These are phyloP conservation scores for Polyporus tsugae DNA, from an alignment of 1,284 basidiomycete species.

Conservation along the genomic window DNA sequence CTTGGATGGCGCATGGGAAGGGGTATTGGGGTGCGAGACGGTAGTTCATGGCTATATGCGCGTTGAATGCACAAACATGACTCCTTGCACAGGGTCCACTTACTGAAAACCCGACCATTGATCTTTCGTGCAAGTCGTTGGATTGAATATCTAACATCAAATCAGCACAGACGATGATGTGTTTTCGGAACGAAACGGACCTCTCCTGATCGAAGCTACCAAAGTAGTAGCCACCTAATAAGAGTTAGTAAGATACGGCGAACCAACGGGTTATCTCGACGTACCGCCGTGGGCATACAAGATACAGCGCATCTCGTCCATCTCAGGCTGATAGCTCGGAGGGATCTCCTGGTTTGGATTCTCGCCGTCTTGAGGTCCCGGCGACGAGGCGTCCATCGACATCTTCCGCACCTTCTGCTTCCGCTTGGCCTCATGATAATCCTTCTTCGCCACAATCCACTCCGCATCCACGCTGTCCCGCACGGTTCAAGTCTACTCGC, in stretches of 20 bases:
- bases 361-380: conserved; percentile 33
- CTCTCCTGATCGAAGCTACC: conserved; percentile 83
- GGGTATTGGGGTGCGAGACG: conserved; percentile 94
- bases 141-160: conserved; percentile 69
- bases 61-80: conserved; percentile 9
- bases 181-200: conserved; percentile 42
- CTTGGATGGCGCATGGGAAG: conserved; percentile 95
- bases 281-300: conserved; percentile 85
- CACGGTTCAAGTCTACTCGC: no score
- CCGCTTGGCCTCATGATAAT: conserved; percentile 70
- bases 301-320: conserved; percentile 89
- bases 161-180: conserved; percentile 32
- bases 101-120: conserved; percentile 86
- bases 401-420: conserved; percentile 57
- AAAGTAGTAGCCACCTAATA: conserved; percentile 80
- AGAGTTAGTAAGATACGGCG: neutral
- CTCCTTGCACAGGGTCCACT: conserved; percentile 31
- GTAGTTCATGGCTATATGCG: conserved; percentile 81
- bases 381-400: conserved; percentile 29
- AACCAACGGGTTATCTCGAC: conserved; percentile 19
- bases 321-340: conserved; percentile 65
- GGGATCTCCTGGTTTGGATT: conserved; percentile 36
- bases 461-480: conserved; percentile 80
- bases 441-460: conserved; percentile 87
- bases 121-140: conserved; percentile 92